Conservation (phyloP, 2,329 filamentous ascomycete species). For the Chrysoporthe puriensis region DNA sequence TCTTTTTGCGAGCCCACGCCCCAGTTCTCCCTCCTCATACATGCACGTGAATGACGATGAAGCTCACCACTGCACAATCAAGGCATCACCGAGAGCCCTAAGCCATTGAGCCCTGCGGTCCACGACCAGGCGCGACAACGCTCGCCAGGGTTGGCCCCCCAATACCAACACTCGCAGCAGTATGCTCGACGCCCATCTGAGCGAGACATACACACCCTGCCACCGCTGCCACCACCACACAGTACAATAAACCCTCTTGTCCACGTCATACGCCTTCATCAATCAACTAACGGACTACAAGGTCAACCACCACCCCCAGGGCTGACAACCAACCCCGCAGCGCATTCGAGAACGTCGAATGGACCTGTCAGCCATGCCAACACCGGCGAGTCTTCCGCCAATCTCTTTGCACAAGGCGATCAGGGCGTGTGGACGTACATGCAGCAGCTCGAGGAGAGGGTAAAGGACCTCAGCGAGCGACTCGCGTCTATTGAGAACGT, state of each 20-base stretch:
- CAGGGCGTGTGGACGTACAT: slow-evolving; percentile 74
- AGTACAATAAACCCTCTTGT: slow-evolving; percentile 46
- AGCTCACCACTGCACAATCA: slow-evolving; percentile 70
- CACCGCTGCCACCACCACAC: slow-evolving; percentile 42
- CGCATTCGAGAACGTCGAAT: slow-evolving; percentile 48
- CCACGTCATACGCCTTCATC: slow-evolving; percentile 41
- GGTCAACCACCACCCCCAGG: slow-evolving; percentile 16
- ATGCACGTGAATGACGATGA: slow-evolving; percentile 47
- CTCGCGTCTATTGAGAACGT: slow-evolving; percentile 34
- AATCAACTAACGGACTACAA: slow-evolving; percentile 17
- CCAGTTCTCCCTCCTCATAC: slow-evolving; percentile 34
- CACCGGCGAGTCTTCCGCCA: slow-evolving; percentile 65
- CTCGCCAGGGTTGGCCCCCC: slow-evolving; percentile 68
- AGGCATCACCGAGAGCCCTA: slow-evolving; percentile 83
- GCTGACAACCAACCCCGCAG: slow-evolving; percentile 20
- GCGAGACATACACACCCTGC: slow-evolving; percentile 56
- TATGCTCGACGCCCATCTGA: slow-evolving; percentile 61
- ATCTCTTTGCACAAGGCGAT: slow-evolving; percentile 65
- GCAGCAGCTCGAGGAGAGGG: slow-evolving; percentile 66
- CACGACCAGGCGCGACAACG: slow-evolving; percentile 57
- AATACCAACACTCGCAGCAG: slow-evolving; percentile 66
- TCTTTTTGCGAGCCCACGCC: not conserved
- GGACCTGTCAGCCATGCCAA: slow-evolving; percentile 43
- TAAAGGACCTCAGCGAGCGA: slow-evolving; percentile 51
- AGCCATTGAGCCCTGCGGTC: slow-evolving; percentile 75